Percentiles rank a stretch among this genome's conserved stretches.
Conservation (phyloP, 2,329 filamentous ascomycete genomes). For the Arthrobotrys conoides region DNA sequence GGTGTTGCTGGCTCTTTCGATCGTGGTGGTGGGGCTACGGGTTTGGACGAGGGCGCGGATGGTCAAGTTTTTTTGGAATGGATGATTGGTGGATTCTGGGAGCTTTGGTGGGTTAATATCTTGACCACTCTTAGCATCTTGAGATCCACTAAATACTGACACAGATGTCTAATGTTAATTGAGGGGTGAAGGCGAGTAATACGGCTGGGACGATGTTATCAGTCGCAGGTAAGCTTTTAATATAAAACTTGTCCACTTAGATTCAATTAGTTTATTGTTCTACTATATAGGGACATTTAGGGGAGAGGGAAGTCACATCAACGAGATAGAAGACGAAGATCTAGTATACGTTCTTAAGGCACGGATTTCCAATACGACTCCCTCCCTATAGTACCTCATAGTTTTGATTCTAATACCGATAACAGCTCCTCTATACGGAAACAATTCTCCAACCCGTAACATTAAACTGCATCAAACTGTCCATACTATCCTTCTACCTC, state of each 20-base stretch:
- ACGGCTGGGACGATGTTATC: slow-evolving; percentile 49
- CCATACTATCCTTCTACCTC: slow-evolving; percentile 68
- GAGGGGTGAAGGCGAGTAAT: slow-evolving; percentile 33
- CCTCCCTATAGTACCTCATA: neutral
- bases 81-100: slow-evolving; percentile 58
- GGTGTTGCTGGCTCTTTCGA: slow-evolving; percentile 45
- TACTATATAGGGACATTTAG: slow-evolving; percentile 32
- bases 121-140: neutral
- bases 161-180: neutral
- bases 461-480: slow-evolving; percentile 67
- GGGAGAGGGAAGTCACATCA: slow-evolving; percentile 46
- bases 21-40: slow-evolving; percentile 41
- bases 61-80: slow-evolving; percentile 55
- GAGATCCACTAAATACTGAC: neutral
- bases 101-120: slow-evolving; percentile 30
- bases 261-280: neutral
- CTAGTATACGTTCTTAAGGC: slow-evolving; percentile 53
- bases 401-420: neutral
- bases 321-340: slow-evolving; percentile 46
- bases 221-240: slow-evolving; percentile 33
- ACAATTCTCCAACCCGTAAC: slow-evolving; percentile 53
- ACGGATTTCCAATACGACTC: neutral
- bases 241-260: neutral
- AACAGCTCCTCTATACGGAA: slow-evolving; percentile 54
- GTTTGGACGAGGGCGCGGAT: slow-evolving; percentile 52